Percentiles rank a stretch among this genome's conserved stretches.
Evolutionary conservation across 1,284 basidiomycete species (phyloP).

Genomic region (Ceratobasidium sp.): DNA sequence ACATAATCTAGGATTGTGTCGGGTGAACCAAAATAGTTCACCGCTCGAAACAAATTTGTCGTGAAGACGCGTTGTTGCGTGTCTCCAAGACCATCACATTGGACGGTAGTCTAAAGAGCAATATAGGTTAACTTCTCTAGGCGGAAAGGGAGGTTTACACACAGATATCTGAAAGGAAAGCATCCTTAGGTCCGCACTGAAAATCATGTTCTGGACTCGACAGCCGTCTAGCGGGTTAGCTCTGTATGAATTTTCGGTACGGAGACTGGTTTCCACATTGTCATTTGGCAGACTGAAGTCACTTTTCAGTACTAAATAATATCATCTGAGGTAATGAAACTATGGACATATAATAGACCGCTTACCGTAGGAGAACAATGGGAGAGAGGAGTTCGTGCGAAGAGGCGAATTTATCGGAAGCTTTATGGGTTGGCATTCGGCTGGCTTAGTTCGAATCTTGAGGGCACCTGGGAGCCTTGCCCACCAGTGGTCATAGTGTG

Average conservation of each 20-base stretch:
- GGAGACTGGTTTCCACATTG: neutral
- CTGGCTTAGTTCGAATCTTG: neutral
- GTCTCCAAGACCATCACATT: too few species aligned
- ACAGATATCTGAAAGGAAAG: constrained; percentile 9
- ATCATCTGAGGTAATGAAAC: too few species aligned
- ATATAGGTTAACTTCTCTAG: too few species aligned
- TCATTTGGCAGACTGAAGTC: neutral
- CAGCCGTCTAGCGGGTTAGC: constrained; percentile 22
- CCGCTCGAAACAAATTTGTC: too few species aligned
- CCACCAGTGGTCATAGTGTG: constrained; percentile 23
- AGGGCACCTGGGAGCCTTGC: neutral
- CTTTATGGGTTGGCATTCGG: neutral
- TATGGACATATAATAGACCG: neutral
- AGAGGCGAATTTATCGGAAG: neutral
- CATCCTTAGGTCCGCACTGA: constrained; percentile 12
- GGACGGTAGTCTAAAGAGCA: too few species aligned
- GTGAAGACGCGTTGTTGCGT: too few species aligned
- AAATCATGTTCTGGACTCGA: constrained; percentile 11
- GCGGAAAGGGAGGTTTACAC: too few species aligned
- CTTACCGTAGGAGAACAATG: constrained; percentile 28
- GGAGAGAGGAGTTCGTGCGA: constrained; percentile 17
- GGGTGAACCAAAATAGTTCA: too few species aligned
- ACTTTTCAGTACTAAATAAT: too few species aligned
- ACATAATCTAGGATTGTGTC: constrained; percentile 9
- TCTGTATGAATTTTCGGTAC: neutral